A percentile compares a stretch with the other conserved stretches of the same genome.
Conservation (phyloP, 148 eudicot genomes). For the Diospyros kaki region DNA sequence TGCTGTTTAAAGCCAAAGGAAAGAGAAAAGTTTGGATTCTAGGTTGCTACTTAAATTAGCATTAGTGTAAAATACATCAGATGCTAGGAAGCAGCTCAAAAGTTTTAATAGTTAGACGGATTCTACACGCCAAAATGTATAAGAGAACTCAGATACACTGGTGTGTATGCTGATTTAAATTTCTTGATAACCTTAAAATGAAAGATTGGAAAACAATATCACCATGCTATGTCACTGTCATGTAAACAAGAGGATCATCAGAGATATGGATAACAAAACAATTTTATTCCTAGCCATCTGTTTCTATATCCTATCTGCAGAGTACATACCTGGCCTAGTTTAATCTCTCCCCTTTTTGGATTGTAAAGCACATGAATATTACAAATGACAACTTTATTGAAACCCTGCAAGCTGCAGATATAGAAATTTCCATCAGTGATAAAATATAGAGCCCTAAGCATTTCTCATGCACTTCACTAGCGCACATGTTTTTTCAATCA, state of each 20-base stretch:
- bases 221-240: not conserved
- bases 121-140: not conserved
- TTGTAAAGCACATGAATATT: constrained; percentile 95
- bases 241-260: not conserved
- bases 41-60: not conserved
- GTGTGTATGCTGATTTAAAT: not conserved
- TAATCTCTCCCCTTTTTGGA: constrained; percentile 94
- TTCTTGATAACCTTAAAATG: not conserved
- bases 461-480: not conserved
- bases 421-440: constrained; percentile 5
- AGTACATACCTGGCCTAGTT: constrained; percentile 86
- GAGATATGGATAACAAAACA: not conserved
- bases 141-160: not conserved
- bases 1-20: not conserved
- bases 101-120: not conserved
- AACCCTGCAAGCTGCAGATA: constrained; percentile 50
- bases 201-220: not conserved
- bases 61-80: not conserved
- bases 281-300: not conserved
- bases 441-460: not conserved
- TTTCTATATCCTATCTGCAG: not conserved
- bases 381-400: constrained; percentile 72
- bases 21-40: not conserved
- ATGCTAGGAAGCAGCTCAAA: not conserved
- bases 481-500: too few species aligned